phyloP scores from a whole-genome alignment of 2,329 filamentous ascomycete species.

The Penicillium sp. region DNA sequence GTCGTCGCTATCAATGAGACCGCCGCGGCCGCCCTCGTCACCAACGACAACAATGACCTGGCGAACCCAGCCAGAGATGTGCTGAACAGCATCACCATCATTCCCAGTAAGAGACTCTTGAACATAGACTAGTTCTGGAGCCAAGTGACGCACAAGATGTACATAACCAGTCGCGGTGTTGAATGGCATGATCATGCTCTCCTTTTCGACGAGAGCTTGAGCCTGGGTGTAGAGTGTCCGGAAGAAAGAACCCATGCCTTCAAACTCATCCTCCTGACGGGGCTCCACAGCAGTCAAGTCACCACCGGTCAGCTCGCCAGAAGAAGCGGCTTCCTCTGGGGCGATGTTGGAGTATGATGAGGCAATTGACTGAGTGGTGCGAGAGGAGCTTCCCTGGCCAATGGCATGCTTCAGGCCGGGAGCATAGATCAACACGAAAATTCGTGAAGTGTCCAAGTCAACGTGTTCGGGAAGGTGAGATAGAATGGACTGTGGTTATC shows the following conservation, averaged over 20 bases:
- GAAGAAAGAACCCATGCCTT: slow-evolving; percentile 62
- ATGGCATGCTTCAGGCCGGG: slow-evolving; percentile 68
- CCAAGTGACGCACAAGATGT: slow-evolving; percentile 80
- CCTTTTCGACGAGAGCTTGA: slow-evolving; percentile 73
- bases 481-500: slow-evolving; percentile 65
- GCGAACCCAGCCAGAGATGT: slow-evolving; percentile 61
- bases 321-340: slow-evolving; percentile 59
- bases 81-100: slow-evolving; percentile 69
- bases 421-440: slow-evolving; percentile 88
- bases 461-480: slow-evolving; percentile 80
- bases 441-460: slow-evolving; percentile 68
- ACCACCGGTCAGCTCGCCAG: slow-evolving; percentile 48
- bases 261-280: slow-evolving; percentile 46
- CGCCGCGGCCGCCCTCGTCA: slow-evolving; percentile 61
- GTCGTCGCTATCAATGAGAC: slow-evolving; percentile 75
- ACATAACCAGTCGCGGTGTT: slow-evolving; percentile 77
- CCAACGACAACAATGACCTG: slow-evolving; percentile 59
- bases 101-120: slow-evolving; percentile 78
- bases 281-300: slow-evolving; percentile 51
- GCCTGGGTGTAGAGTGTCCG: slow-evolving; percentile 79
- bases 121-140: slow-evolving; percentile 82
- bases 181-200: slow-evolving; percentile 84
- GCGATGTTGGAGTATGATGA: slow-evolving; percentile 89
- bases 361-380: slow-evolving; percentile 62
- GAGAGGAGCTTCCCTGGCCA: slow-evolving; percentile 42